These are phyloP conservation scores for Flaveria floridana DNA, from an alignment of 140 eudicot species.

Conservation along the genomic window DNA sequence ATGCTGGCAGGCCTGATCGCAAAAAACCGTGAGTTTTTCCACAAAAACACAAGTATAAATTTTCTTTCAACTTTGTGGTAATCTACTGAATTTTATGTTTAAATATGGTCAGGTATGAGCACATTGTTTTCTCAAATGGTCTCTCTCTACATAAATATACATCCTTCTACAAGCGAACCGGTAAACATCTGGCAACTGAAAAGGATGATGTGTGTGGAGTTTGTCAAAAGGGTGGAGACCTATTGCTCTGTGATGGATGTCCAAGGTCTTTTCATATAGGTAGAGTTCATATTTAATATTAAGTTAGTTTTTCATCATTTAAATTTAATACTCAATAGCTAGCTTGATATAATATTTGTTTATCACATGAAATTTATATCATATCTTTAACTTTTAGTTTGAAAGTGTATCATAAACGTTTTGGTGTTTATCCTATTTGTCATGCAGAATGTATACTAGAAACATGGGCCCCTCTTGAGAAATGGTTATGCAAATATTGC, in stretches of 20 bases:
- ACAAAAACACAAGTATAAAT: neutral
- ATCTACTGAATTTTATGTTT: neutral
- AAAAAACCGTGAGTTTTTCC: constrained; percentile 67
- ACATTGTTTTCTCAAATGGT: constrained; percentile 68
- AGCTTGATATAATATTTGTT: constrained; percentile 1
- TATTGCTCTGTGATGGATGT: constrained; percentile 68
- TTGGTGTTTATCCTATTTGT: neutral
- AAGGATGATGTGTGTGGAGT: constrained; percentile 59
- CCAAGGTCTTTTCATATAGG: constrained; percentile 66
- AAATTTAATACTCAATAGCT: neutral
- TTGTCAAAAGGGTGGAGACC: constrained; percentile 52
- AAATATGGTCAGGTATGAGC: constrained; percentile 35
- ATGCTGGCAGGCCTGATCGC: constrained; percentile 76
- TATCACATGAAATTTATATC: neutral
- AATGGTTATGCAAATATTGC: constrained; percentile 17
- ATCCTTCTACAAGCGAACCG: constrained; percentile 36
- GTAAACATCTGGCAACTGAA: constrained; percentile 31
- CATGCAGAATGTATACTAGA: constrained; percentile 12
- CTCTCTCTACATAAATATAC: constrained; percentile 75
- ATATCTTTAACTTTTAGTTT: neutral
- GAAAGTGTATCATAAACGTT: neutral
- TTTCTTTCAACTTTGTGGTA: neutral
- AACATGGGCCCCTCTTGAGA: neutral
- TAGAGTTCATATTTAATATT: neutral
- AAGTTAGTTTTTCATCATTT: neutral